Evolutionary conservation across 192 early-diverging fungal species (phyloP).

Genomic region (Backusella macrospora): DNA sequence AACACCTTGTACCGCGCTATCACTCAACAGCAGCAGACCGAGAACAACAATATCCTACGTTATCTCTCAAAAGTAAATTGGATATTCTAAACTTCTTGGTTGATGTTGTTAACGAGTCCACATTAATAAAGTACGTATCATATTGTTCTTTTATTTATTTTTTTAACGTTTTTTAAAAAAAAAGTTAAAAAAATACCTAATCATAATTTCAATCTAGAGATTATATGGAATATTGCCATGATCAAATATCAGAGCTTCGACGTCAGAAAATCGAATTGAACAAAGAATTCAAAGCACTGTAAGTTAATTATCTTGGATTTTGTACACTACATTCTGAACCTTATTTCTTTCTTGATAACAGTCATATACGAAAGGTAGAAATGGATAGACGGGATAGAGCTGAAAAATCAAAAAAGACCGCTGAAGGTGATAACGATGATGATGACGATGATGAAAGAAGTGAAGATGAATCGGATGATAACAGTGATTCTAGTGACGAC

Average conservation of each 20-base stretch:
- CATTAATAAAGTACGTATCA: constrained; percentile 33
- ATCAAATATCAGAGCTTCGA: constrained; percentile 38
- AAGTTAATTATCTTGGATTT: constrained; percentile 4
- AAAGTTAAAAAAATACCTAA: not conserved
- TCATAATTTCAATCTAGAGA: constrained; percentile 9
- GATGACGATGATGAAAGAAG: constrained; percentile 8
- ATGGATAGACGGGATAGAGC: constrained; percentile 18
- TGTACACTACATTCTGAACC: not conserved
- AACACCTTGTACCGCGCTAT: constrained; percentile 33
- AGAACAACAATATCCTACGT: constrained; percentile 31
- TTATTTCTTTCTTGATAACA: not conserved
- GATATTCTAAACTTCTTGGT: constrained; percentile 33
- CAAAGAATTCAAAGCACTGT: constrained; percentile 37
- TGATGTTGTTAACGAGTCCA: constrained; percentile 38
- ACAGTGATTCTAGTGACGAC: constrained; percentile 24
- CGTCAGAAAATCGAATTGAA: constrained; percentile 40
- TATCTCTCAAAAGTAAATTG: constrained; percentile 32
- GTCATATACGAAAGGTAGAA: constrained; percentile 2
- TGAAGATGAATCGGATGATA: constrained; percentile 25
- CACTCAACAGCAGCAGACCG: constrained; percentile 32
- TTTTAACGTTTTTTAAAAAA: not conserved
- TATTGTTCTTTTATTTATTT: too few relatives aligned
- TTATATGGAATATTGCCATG: constrained; percentile 44
- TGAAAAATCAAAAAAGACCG: constrained; percentile 25
- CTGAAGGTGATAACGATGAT: constrained; percentile 14